These are phyloP conservation scores for Melanopsichium pennsylvanicum DNA, from an alignment of 1,284 basidiomycete genomes.

Conservation along the genomic window DNA sequence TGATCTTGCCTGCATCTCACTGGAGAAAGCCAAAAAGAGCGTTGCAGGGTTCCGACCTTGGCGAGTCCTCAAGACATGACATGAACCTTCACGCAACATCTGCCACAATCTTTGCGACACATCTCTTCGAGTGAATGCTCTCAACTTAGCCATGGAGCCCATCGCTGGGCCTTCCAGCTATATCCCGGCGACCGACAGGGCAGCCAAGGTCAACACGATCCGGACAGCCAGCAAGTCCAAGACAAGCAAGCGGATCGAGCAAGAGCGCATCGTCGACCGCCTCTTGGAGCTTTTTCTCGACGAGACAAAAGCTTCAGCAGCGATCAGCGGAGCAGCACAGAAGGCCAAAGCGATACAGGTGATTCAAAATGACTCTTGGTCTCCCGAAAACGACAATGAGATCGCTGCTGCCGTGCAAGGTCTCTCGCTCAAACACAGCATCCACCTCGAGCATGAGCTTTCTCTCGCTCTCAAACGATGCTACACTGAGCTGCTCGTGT, in stretches of 20 bases:
- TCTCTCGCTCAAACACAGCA: slow-evolving; percentile 37
- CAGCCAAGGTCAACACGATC: background rate
- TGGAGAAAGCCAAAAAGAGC: too few species aligned
- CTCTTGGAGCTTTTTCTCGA: slow-evolving; percentile 18
- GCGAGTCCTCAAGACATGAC: background rate
- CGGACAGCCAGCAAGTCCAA: slow-evolving; percentile 16
- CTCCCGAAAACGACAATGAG: slow-evolving; percentile 27
- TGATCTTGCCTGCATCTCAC: background rate
- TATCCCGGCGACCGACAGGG: slow-evolving; percentile 1
- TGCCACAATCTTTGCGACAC: background rate
- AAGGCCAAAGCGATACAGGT: slow-evolving; percentile 17
- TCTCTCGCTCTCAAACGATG: slow-evolving; percentile 21
- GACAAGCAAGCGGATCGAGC: slow-evolving; percentile 31
- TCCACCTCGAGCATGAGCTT: slow-evolving; percentile 40
- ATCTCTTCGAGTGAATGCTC: background rate
- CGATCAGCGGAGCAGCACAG: slow-evolving; percentile 6
- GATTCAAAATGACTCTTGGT: slow-evolving; percentile 34
- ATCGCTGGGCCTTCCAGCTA: slow-evolving; percentile 17
- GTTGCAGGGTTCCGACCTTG: too few species aligned
- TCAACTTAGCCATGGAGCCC: slow-evolving; percentile 3
- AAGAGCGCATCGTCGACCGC: slow-evolving; percentile 31
- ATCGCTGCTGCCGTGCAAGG: slow-evolving; percentile 27
- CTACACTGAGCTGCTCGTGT: slow-evolving; percentile 21
- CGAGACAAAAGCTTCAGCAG: background rate
- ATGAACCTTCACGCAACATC: background rate